phyloP scores from a whole-genome alignment of 2,329 filamentous ascomycete genomes.

The Botryotinia narcissicola region DNA sequence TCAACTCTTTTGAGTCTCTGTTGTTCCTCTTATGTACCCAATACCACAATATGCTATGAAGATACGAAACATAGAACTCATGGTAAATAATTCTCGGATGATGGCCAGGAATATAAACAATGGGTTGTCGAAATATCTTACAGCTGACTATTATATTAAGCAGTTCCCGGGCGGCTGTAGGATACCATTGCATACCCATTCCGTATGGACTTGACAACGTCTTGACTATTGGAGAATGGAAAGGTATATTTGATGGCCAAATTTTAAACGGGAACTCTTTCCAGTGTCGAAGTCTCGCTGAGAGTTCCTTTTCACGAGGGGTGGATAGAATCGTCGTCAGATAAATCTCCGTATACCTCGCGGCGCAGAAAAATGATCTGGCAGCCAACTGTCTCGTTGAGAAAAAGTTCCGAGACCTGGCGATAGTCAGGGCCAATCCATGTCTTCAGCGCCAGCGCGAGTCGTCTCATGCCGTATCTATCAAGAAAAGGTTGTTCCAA shows the following conservation, averaged over 20 bases:
- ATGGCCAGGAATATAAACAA: background rate
- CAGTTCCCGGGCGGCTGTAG: background rate
- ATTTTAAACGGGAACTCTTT: background rate
- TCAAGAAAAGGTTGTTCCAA: background rate
- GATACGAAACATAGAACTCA: background rate
- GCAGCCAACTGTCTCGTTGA: background rate
- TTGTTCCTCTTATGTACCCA: background rate
- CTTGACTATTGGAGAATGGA: background rate
- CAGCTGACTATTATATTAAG: background rate
- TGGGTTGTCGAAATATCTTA: no score
- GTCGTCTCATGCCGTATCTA: background rate
- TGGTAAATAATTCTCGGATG: background rate
- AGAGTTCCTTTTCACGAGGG: background rate
- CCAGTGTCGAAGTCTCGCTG: background rate
- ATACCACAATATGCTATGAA: background rate
- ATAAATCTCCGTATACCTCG: background rate
- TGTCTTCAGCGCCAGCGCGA: background rate
- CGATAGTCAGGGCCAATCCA: background rate
- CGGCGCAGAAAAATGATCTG: background rate
- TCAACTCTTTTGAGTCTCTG: background rate
- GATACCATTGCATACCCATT: slow-evolving; percentile 10
- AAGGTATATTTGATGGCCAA: background rate
- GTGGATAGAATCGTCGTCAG: no score
- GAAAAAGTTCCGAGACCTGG: background rate
- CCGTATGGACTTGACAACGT: background rate